These are phyloP conservation scores for Aristolochia californica DNA, from an alignment of 164 flowering plant species.

Conservation along the genomic window DNA sequence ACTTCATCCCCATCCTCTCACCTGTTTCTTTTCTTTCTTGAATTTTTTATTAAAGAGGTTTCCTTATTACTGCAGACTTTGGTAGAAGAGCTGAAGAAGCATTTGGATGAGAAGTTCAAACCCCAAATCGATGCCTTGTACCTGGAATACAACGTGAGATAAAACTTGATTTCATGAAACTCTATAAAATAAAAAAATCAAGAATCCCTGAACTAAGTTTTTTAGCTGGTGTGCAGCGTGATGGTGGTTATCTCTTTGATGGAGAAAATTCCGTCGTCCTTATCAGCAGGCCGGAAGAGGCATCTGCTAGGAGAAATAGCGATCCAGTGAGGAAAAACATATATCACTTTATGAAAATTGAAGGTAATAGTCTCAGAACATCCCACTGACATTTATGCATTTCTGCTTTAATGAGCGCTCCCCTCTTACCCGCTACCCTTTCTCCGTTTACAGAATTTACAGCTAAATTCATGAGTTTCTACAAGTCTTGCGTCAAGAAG, in stretches of 20 bases:
- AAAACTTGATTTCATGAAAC: background rate
- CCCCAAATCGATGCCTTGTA: constrained; percentile 27
- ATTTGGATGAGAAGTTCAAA: constrained; percentile 18
- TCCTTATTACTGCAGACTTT: constrained; percentile 26
- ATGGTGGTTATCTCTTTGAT: constrained; percentile 10
- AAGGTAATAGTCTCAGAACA: too few species aligned
- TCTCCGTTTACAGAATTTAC: constrained; percentile 37
- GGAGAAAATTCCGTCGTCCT: constrained; percentile 6
- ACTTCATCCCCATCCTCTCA: background rate
- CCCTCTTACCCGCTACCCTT: too few species aligned
- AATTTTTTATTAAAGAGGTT: background rate
- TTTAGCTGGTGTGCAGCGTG: constrained; percentile 15
- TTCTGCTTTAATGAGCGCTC: too few species aligned
- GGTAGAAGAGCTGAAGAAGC: constrained; percentile 37
- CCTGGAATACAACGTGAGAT: constrained; percentile 32
- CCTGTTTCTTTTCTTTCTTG: background rate
- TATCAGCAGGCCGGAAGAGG: constrained; percentile 11
- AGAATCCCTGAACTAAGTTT: too few species aligned
- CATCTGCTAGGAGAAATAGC: constrained; percentile 11
- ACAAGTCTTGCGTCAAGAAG: constrained; percentile 18
- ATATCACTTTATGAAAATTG: constrained; percentile 37
- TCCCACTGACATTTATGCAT: too few species aligned
- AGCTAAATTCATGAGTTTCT: constrained; percentile 65
- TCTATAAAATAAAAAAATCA: background rate
- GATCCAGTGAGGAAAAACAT: constrained; percentile 22